Base-by-base conservation (phyloP, 2,329 filamentous ascomycete species). In the Coniochaeta ligniaria region DNA sequence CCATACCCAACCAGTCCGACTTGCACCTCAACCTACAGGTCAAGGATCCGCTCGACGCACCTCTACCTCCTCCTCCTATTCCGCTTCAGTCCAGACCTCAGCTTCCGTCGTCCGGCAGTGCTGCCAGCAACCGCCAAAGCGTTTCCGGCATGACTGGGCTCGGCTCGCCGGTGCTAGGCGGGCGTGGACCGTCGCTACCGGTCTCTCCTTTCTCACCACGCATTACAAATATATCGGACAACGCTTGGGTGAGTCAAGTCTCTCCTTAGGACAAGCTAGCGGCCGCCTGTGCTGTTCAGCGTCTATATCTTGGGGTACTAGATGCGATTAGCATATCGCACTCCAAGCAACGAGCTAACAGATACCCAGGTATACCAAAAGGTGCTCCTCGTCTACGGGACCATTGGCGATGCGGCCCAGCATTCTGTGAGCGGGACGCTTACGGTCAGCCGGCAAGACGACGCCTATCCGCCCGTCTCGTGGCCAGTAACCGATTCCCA, bases 401-500 rank as follows among this genome's bases (percentile, higher is more conserved):
- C 90, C 57, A 88, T 96, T 66, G 92, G 90, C 61, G 91, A 96
- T 65, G 79, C 86, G 28, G 76, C 80, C 36, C 81, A 86, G 59
- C 84, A 85, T 70, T 79, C 85, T 59, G 75, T 96, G 62, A 92
- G 96, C 70, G 95, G 95, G 65, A 89, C 78, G 33, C 70, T 98
- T 58, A 92, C 87, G 2, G 83, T 97, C 63, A 88, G 83, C 69
- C 90, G 95, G 69, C 84, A 92, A 66, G 90, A 96, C 73, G 92
- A 96, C 72, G 86, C 79, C 63, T 96, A 97, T 71, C 93, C 94
- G 7, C 78, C 90, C 0, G 90, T 87, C 14, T 83, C 81, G 66
- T 98, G 94, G 93, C 94, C 93, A 1, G 94, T 97, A 12, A 88
- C 82, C 71, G 88, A 92, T 64, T 96, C 91, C 3, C 87, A 93